phyloP scores from a whole-genome alignment of 106 monocot species.

The Narthecium ossifragum region DNA sequence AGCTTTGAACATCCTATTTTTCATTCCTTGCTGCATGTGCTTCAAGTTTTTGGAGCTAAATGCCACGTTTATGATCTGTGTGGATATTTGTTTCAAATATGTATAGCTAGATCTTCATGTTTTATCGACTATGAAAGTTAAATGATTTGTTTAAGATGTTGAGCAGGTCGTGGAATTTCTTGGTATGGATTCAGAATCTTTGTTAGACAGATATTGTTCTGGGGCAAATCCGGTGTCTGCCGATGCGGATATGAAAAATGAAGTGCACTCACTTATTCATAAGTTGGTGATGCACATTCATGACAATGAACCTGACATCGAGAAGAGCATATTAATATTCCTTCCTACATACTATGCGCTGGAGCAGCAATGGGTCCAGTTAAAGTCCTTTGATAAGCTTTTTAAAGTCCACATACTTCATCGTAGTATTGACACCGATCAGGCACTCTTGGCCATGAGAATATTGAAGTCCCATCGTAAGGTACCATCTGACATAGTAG shows the following conservation, averaged over 20 bases:
- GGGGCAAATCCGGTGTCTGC: conserved; percentile 8
- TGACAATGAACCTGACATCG: conserved; percentile 52
- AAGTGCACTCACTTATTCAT: conserved; percentile 53
- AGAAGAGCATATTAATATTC: conserved; percentile 80
- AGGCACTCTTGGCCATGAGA: conserved; percentile 68
- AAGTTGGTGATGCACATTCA: conserved; percentile 57
- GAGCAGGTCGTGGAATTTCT: conserved; percentile 48
- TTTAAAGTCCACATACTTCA: conserved; percentile 83
- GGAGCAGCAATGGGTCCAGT: conserved; percentile 71
- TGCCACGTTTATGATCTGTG: no score
- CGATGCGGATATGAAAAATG: conserved; percentile 45
- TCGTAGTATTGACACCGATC: conserved; percentile 74
- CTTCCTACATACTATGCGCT: conserved; percentile 77
- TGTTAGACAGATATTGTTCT: conserved; percentile 35
- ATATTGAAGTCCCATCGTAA: conserved; percentile 64
- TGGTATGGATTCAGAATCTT: conserved; percentile 24
- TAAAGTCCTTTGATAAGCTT: conserved; percentile 25
- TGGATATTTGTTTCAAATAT: no score
- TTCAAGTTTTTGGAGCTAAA: no score
- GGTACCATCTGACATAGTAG: no score
- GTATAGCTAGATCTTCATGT: no score
- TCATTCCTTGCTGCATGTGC: no score
- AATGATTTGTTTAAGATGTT: no score
- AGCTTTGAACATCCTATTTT: no score
- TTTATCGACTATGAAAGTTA: no score